Conservation (phyloP, 2,329 filamentous ascomycete species). For the Graphium sp. region DNA sequence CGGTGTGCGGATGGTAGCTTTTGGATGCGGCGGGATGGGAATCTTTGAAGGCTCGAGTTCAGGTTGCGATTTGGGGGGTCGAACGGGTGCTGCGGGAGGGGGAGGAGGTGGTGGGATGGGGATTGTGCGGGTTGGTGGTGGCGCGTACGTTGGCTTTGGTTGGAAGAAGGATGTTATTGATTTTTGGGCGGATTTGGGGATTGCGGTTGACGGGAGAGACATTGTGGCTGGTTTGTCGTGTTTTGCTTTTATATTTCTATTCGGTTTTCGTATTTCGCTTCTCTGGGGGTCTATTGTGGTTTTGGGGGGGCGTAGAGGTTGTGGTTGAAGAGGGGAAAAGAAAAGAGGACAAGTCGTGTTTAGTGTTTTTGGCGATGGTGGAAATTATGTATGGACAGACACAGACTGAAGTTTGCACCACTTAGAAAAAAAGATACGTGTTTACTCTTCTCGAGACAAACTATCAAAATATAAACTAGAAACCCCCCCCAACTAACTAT, state of each 20-base stretch:
- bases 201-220: slow-evolving; percentile 20
- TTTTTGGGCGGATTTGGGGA: slow-evolving; percentile 25
- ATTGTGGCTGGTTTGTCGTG: slow-evolving; percentile 13
- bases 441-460: too few relatives aligned
- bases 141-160: slow-evolving; percentile 19
- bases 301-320: too few relatives aligned
- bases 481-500: too few relatives aligned
- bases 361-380: background rate
- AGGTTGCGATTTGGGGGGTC: slow-evolving; percentile 6
- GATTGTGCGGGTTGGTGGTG: slow-evolving; percentile 9
- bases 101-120: slow-evolving; percentile 10
- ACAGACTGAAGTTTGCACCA: too few relatives aligned
- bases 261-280: too few relatives aligned
- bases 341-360: background rate
- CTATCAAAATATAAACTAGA: too few relatives aligned
- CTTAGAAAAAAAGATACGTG: too few relatives aligned
- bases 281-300: too few relatives aligned
- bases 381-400: background rate
- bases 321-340: too few relatives aligned
- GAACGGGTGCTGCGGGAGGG: slow-evolving; percentile 19
- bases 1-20: slow-evolving; percentile 35
- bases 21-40: slow-evolving; percentile 19
- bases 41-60: slow-evolving; percentile 11
- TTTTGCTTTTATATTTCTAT: too few relatives aligned
- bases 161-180: slow-evolving; percentile 49